Base-by-base conservation (phyloP, 2,329 filamentous ascomycete genomes). In the Colletotrichum sp. region DNA sequence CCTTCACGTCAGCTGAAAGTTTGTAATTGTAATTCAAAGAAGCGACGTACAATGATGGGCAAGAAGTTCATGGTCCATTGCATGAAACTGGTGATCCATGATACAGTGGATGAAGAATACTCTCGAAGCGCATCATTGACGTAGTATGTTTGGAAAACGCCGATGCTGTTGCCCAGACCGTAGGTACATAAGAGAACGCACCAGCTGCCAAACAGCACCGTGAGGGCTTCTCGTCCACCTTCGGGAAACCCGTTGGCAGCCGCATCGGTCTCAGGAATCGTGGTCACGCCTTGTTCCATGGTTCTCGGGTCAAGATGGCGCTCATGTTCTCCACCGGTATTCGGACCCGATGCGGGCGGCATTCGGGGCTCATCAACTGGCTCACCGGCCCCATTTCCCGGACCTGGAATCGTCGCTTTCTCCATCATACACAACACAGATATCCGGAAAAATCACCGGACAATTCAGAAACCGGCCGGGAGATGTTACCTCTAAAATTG, bases 141-240 rank as follows among this genome's bases (percentile, higher is more conserved):
- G 77, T 93, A 93, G 82, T 92, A 92, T 55, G 87, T 85, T 81
- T 92, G 89, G 78, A 93, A 93, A 19, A 91, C 86, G 7, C 91
- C 91, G 9, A 87, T 82, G 73, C 77, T 86, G 79, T 88, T 88
- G 65, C 87, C 76, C 19, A 87, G 78, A 0, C 86, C 86, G 78
- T 87, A 88, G 1, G 85, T 87, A 78, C 85, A 87, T 69, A 88
- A 86, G 27, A 87, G 78, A 6, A 83, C 82, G 75, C 84, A 86
- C 82, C 84, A 88, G 6, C 85, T 85, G 52, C 87, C 87, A 44
- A 86, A 81, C 6, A 93, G 90, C 3, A 89, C 88, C 13, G 90
- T 84, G 89, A 90, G 92, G 12, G 91, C 91, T 76, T 89, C 83
- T 6, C 80, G 61, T 3, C 91, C 91, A 34, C 91, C 91, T 80